Evolutionary conservation across 768 basidiomycete species (phyloP), one percentile per base, ranked within the genome.

Genomic region (Trametes coccinea): DNA sequence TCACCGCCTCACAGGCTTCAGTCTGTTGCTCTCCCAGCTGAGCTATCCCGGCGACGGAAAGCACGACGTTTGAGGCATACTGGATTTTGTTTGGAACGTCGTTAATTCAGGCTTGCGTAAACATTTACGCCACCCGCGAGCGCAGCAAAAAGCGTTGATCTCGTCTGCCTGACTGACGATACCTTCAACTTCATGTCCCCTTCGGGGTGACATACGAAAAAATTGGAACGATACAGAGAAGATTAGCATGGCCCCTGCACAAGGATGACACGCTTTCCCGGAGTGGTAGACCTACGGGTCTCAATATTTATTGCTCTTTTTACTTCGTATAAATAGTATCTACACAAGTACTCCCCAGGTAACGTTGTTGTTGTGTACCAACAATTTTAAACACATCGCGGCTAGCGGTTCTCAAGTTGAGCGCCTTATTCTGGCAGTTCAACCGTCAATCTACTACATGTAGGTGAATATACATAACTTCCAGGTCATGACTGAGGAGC

Each of bases 171-270:
- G 22, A 22, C 22, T 22, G 22, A 22, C 22, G 22, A 22, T 22
- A 22, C 22, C 22, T 22, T 22, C 22, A 22, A 22, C 22, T 22
- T 22, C 22, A 22, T 85, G 86, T 87, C 86, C 88, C 87, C 87
- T 89, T 89, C 86, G 87, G 87, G 87, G 90, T 88, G 88, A 87
- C 90, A 90, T 89, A 92, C 86, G 88, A 89, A 90, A 94, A 93
- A 92, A 90, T 94, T 93, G 93, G 91, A 95, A 94, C 92, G 90
- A 95, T 95, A 95, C 93, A 95, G 93, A 96, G 94, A 95, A 95
- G 94, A 95, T 96, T 95, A 95, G 94, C 94, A 96, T 96, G 92
- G 95, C 93, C 94, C 95, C 94, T 96, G 94, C 95, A 96, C 93
- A 97, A 95, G 95, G 94, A 95, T 95, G 94, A 95, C 94, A 95